Conservation (phyloP, 2,329 filamentous ascomycete species). For the Colletotrichum paranaense region DNA sequence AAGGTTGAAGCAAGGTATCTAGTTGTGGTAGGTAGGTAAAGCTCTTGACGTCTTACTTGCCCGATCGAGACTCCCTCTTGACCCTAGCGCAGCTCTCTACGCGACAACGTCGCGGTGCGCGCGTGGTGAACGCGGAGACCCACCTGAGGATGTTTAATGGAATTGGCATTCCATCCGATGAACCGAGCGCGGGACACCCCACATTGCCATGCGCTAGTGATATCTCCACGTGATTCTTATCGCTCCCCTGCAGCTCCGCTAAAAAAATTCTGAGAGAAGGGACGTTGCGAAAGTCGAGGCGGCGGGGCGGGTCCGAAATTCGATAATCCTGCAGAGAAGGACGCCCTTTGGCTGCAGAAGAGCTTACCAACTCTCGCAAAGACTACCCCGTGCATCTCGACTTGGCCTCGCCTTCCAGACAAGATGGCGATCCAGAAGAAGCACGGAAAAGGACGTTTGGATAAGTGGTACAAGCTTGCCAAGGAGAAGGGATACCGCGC, state of each 20-base stretch:
- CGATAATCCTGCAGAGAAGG: slow-evolving; percentile 6
- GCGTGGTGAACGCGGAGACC: slow-evolving; percentile 5
- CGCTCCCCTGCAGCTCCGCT: neutral
- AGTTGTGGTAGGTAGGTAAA: slow-evolving; percentile 5
- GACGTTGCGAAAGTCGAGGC: slow-evolving; percentile 26
- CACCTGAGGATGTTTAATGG: slow-evolving; percentile 3
- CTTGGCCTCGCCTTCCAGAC: slow-evolving; percentile 23
- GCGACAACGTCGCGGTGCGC: slow-evolving; percentile 30
- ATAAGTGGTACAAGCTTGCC: slow-evolving; percentile 98
- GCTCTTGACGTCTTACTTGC: slow-evolving; percentile 23
- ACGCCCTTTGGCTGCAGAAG: slow-evolving; percentile 11
- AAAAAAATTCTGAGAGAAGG: slow-evolving; percentile 28
- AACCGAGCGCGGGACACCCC: neutral
- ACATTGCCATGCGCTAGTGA: neutral
- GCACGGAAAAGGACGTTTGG: slow-evolving; percentile 96
- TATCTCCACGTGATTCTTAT: slow-evolving; percentile 23
- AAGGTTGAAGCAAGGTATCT: neutral
- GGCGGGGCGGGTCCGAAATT: slow-evolving; percentile 6
- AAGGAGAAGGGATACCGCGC: slow-evolving; percentile 99
- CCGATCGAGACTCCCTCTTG: slow-evolving; percentile 5
- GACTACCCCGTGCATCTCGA: neutral
- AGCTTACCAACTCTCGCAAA: neutral
- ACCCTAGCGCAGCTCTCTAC: slow-evolving; percentile 17
- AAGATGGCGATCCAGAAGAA: slow-evolving; percentile 98
- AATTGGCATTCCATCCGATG: neutral